Percentiles rank a stretch among this genome's conserved stretches.
These are phyloP conservation scores for Chaetoscypha palmicola DNA, from an alignment of 2,329 filamentous ascomycete species.

Conservation along the genomic window DNA sequence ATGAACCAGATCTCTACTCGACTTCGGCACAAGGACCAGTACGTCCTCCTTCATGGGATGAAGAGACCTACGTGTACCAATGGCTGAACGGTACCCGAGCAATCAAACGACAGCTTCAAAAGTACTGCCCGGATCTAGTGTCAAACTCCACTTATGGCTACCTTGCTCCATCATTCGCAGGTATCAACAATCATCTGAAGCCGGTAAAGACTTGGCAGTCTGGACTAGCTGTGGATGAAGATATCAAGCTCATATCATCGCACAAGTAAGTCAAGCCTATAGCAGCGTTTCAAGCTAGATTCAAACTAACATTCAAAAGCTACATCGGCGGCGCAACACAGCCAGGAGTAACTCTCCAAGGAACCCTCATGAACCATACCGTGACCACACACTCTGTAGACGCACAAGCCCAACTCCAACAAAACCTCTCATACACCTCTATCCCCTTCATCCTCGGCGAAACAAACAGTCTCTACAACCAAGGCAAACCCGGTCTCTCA, in stretches of 20 bases:
- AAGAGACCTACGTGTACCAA: conserved; percentile 47
- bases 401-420: conserved; percentile 29
- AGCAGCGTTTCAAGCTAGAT: too few species aligned
- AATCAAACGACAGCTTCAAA: conserved; percentile 40
- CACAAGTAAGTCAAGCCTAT: conserved; percentile 58
- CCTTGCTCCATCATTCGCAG: conserved; percentile 52
- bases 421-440: conserved; percentile 31
- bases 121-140: conserved; percentile 44
- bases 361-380: conserved; percentile 58
- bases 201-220: conserved; percentile 43
- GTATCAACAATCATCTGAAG: conserved; percentile 43
- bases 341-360: conserved; percentile 55
- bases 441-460: conserved; percentile 33
- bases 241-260: conserved; percentile 47
- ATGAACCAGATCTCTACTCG: conserved; percentile 55
- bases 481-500: conserved; percentile 54
- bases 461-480: conserved; percentile 55
- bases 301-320: conserved; percentile 34
- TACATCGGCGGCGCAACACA: conserved; percentile 54
- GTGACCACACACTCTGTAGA: conserved; percentile 42
- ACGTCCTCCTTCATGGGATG: conserved; percentile 46
- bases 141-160: conserved; percentile 39
- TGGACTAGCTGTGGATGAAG: conserved; percentile 43
- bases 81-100: conserved; percentile 49
- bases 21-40: conserved; percentile 45